Base-by-base conservation (phyloP, 2,329 filamentous ascomycete species). In the Massarina eburnea region DNA sequence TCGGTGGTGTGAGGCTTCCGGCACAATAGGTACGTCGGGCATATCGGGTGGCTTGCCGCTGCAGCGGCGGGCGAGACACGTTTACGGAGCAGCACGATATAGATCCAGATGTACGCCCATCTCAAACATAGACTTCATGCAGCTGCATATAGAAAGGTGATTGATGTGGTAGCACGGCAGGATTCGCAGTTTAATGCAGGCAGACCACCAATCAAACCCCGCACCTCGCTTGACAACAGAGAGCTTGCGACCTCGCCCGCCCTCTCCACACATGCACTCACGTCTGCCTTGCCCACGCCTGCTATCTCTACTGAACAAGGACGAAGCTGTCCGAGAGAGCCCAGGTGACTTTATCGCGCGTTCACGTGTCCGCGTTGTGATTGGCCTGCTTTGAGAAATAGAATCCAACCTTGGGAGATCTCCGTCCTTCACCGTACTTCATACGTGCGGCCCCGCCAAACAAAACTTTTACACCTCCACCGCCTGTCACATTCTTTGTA, bases 331-430 rank as follows among this genome's bases (percentile, higher is more conserved):
- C n/a, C 29, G 44, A 45, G 32, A 38, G 49, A 39, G 24, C 24
- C 7, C 12, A 26, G 24, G 45, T 52, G 32, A 17, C 26, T 17
- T 44, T 42, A 41, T 45, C 49, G 49, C 46, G 47, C 46, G 43
- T 46, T 27, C 15, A 15, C 41, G 46, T 45, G 47, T 42, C 32
- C 27, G 33, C 40, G 46, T 38, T 40, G 49, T 59, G 55, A 53
- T 56, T 59, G 58, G 46, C 42, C 34, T 41, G 38, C 15, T 33
- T 39, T 41, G n/a, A 14, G 27, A 30, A 30, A 4, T 30, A 30
- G 27, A 7, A 30, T 30, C 27, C 27, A 14, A 30, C 27, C 27
- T 30, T 30, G 17, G 26, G 21, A 30, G 22, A 29, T 42, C 39
- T 34, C 20, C 39, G 12, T 18, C 29, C 21, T 21, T 46, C 47